A percentile compares a stretch with the other conserved stretches of the same genome.
Evolutionary conservation across 2,329 filamentous ascomycete species (phyloP).

Genomic region (Penicillium sp.): DNA sequence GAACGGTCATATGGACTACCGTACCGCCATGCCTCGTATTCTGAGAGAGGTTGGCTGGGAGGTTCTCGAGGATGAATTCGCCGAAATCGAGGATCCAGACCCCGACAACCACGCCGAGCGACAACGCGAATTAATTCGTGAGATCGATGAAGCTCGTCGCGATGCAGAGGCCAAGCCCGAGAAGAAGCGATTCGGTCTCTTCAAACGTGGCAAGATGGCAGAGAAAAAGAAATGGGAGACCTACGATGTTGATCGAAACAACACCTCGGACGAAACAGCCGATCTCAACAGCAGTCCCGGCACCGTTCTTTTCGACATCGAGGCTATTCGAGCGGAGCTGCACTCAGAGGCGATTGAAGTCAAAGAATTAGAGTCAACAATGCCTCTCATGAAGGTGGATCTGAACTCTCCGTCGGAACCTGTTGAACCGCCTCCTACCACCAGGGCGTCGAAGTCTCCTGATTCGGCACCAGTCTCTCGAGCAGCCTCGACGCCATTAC

Average conservation of each 20-base stretch:
- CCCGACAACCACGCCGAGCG: conserved; percentile 86
- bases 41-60: conserved; percentile 87
- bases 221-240: conserved; percentile 92
- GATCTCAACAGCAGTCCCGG: conserved; percentile 35
- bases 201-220: conserved; percentile 71
- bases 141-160: conserved; percentile 92
- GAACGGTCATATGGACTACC: conserved; percentile 94
- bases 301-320: conserved; percentile 85
- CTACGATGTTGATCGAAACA: conserved; percentile 68
- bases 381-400: conserved; percentile 86
- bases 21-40: conserved; percentile 84
- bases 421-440: conserved; percentile 24
- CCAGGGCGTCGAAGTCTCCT: conserved; percentile 43
- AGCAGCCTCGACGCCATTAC: conserved; percentile 19
- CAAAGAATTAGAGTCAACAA: conserved; percentile 80
- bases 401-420: conserved; percentile 38
- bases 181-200: conserved; percentile 72
- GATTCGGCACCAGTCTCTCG: conserved; percentile 22
- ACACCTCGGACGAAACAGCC: conserved; percentile 28
- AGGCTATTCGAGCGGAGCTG: conserved; percentile 86
- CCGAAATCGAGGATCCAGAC: conserved; percentile 95
- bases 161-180: conserved; percentile 80
- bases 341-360: conserved; percentile 71
- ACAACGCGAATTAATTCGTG: conserved; percentile 90
- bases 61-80: conserved; percentile 90